Evolutionary conservation across 2,329 filamentous ascomycete genomes (phyloP).

Genomic region (Fusarium setosum): DNA sequence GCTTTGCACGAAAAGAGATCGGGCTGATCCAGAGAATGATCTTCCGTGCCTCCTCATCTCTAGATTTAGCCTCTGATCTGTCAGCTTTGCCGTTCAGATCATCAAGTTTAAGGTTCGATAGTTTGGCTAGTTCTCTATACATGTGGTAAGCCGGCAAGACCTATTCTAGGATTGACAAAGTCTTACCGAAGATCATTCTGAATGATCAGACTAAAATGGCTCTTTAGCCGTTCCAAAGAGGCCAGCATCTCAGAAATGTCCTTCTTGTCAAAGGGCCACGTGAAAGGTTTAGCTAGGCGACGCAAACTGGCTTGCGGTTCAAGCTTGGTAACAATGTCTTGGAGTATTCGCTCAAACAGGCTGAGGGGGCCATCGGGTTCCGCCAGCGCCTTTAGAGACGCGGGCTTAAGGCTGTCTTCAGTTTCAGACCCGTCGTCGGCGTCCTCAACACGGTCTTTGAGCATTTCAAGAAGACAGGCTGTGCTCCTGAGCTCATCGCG

Average conservation of each 20-base stretch:
- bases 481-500: constrained; percentile 11
- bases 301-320: neutral
- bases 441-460: constrained; percentile 14
- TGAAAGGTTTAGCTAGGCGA: neutral
- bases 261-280: neutral
- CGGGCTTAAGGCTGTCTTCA: neutral
- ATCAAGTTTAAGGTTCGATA: neutral
- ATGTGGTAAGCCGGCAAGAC: neutral
- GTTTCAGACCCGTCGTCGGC: neutral
- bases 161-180: no score
- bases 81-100: neutral
- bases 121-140: neutral
- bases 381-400: neutral
- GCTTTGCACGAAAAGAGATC: neutral
- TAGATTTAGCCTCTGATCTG: neutral
- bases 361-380: neutral
- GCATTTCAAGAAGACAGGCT: constrained; percentile 11
- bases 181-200: neutral
- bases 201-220: neutral
- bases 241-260: neutral
- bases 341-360: neutral
- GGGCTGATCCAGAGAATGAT: neutral
- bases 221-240: neutral
- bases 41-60: neutral
- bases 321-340: neutral